A percentile compares a stretch with the other conserved stretches of the same genome.
phyloP scores from a whole-genome alignment of 768 basidiomycete species.

The Gautieria morchelliformis region DNA sequence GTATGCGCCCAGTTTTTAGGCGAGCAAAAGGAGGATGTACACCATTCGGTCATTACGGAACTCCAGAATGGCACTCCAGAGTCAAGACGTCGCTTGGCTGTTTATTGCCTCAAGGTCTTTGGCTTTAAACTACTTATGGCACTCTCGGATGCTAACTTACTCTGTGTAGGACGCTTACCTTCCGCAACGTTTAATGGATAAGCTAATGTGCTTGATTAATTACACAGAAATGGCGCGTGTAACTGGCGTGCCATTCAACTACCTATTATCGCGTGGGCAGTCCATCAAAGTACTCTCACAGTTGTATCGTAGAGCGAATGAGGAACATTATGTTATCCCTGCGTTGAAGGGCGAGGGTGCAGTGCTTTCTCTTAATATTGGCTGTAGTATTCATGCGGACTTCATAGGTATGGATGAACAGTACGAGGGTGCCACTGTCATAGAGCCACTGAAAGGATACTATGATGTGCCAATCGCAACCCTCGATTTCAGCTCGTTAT shows the following conservation, averaged over 20 bases:
- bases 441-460: slow-evolving; percentile 92
- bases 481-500: slow-evolving; percentile 95
- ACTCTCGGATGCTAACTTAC: neutral
- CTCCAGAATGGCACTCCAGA: slow-evolving; percentile 95
- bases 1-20: slow-evolving; percentile 97
- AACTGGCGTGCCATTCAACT: slow-evolving; percentile 99
- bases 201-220: slow-evolving; percentile 98
- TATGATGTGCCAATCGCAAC: slow-evolving; percentile 97
- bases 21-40: slow-evolving; percentile 99
- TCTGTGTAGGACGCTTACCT: slow-evolving; percentile 87
- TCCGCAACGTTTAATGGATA: slow-evolving; percentile 91
- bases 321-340: slow-evolving; percentile 86
- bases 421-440: slow-evolving; percentile 98
- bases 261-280: slow-evolving; percentile 84
- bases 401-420: slow-evolving; percentile 78
- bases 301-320: slow-evolving; percentile 85
- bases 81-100: slow-evolving; percentile 83
- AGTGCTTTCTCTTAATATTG: slow-evolving; percentile 1
- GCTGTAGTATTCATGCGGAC: neutral
- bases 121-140: neutral
- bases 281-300: slow-evolving; percentile 99
- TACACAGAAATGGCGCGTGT: slow-evolving; percentile 99
- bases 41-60: slow-evolving; percentile 96
- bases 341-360: slow-evolving; percentile 76
- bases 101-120: slow-evolving; percentile 91